A percentile compares a stretch with the other conserved stretches of the same genome.
Evolutionary conservation across 805 yeast species (phyloP).

Genomic region (Candida odintsovae): DNA sequence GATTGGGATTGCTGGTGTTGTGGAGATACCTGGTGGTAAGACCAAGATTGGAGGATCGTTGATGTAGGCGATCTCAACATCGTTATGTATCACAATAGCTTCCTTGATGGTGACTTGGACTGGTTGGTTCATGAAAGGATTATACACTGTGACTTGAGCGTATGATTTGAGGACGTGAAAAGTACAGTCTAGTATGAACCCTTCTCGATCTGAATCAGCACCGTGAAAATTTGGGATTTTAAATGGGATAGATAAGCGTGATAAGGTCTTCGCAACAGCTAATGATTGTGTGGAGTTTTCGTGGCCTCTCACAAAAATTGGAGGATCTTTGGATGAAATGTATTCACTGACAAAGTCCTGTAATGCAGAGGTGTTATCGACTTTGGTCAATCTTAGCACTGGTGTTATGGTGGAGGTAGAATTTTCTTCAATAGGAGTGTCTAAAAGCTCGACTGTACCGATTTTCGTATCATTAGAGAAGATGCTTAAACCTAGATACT

Average conservation of each 20-base stretch:
- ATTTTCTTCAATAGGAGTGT: constrained; percentile 19
- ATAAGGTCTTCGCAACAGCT: constrained; percentile 22
- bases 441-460: constrained; percentile 26
- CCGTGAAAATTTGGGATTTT: constrained; percentile 22
- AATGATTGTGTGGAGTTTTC: constrained; percentile 18
- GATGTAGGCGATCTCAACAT: constrained; percentile 39
- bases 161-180: constrained; percentile 52
- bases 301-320: constrained; percentile 26
- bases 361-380: constrained; percentile 8
- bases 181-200: constrained; percentile 43
- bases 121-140: constrained; percentile 47
- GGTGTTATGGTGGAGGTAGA: constrained; percentile 13
- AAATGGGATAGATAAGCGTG: constrained; percentile 23
- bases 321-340: constrained; percentile 33
- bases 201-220: constrained; percentile 16
- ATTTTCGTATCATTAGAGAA: constrained; percentile 29
- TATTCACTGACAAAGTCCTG: constrained; percentile 33
- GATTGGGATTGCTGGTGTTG: constrained; percentile 45
- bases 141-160: constrained; percentile 46
- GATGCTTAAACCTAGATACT: constrained; percentile 24
- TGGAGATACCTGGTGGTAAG: constrained; percentile 48
- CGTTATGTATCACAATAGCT: constrained; percentile 45
- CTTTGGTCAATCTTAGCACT: constrained; percentile 15
- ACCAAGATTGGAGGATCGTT: constrained; percentile 33
- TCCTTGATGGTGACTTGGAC: constrained; percentile 35